Percentiles rank a stretch among this genome's conserved stretches.
These are phyloP conservation scores for Pseudonitzschia delicatissima DNA, from an alignment of 108 stramenopile species.

Conservation along the genomic window DNA sequence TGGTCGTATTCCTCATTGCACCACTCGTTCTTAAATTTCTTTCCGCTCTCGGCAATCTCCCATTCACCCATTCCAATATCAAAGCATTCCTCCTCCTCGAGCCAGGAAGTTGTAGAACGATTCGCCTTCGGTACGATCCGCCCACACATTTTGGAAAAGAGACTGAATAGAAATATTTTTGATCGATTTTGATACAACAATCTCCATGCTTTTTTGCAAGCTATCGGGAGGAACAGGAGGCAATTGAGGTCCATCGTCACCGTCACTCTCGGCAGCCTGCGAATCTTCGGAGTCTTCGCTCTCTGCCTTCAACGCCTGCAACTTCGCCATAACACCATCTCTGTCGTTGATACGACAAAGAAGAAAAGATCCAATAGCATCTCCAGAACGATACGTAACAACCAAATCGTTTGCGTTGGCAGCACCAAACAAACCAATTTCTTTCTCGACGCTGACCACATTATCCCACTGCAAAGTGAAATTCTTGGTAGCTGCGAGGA, in stretches of 20 bases:
- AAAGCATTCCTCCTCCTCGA: slow-evolving; percentile 55
- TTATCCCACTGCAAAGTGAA: slow-evolving; percentile 31
- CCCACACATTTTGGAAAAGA: slow-evolving; percentile 69
- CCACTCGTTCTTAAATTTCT: slow-evolving; percentile 50
- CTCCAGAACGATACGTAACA: slow-evolving; percentile 13
- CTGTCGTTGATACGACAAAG: slow-evolving; percentile 24
- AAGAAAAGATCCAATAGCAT: slow-evolving; percentile 14
- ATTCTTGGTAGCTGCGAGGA: slow-evolving; percentile 48
- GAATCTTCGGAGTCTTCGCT: background rate
- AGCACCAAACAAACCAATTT: slow-evolving; percentile 37
- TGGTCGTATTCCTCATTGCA: slow-evolving; percentile 52
- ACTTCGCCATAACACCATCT: slow-evolving; percentile 12
- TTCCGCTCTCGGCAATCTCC: slow-evolving; percentile 38
- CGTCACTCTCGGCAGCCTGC: background rate
- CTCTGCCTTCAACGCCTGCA: slow-evolving; percentile 9
- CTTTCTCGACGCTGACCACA: slow-evolving; percentile 48
- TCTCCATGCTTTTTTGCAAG: slow-evolving; percentile 59
- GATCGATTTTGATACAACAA: slow-evolving; percentile 52
- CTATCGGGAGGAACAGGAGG: slow-evolving; percentile 52
- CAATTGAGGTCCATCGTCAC: background rate
- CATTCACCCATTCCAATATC: slow-evolving; percentile 66
- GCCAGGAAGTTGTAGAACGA: slow-evolving; percentile 72
- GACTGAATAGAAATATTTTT: slow-evolving; percentile 56
- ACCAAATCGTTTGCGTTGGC: slow-evolving; percentile 27
- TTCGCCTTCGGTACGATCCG: slow-evolving; percentile 37